These are phyloP conservation scores for Moricandia arvensis DNA, from an alignment of 345 rosid genomes.

Conservation along the genomic window DNA sequence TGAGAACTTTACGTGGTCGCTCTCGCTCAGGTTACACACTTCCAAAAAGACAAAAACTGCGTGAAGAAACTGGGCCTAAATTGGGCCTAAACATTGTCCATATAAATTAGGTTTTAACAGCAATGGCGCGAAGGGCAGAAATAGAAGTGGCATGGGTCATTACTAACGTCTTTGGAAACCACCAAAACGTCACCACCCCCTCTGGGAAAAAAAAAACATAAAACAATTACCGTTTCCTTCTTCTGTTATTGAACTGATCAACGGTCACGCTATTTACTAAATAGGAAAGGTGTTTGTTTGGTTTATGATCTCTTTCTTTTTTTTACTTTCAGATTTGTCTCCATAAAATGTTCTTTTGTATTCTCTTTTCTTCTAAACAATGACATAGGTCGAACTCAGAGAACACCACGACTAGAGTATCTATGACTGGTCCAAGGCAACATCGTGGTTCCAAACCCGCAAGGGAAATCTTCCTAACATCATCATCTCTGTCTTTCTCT, in stretches of 20 bases:
- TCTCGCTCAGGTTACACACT: too few relatives aligned
- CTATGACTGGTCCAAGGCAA: conserved; percentile 2
- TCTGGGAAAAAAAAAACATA: too few relatives aligned
- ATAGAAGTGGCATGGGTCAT: conserved; percentile 6
- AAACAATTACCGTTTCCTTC: too few relatives aligned
- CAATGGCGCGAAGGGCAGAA: neutral
- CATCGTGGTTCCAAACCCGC: neutral
- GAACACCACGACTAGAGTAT: too few relatives aligned
- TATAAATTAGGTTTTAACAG: too few relatives aligned
- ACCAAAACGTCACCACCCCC: too few relatives aligned
- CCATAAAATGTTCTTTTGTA: neutral
- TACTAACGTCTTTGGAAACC: neutral
- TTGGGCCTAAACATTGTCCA: neutral
- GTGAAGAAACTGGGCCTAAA: conserved; percentile 1
- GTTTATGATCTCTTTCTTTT: too few relatives aligned
- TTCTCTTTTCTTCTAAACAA: too few relatives aligned
- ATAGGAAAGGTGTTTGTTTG: conserved; percentile 17
- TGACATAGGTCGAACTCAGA: too few relatives aligned
- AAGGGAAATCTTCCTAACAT: conserved; percentile 29
- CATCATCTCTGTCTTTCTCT: conserved; percentile 32
- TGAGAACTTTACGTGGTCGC: neutral
- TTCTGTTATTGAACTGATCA: neutral
- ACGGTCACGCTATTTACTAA: neutral
- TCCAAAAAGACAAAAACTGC: too few relatives aligned
- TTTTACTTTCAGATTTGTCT: neutral